Percentiles rank a stretch among this genome's conserved stretches.
Evolutionary conservation across 2,329 filamentous ascomycete genomes (phyloP).

Genomic region (Massarina eburnea): DNA sequence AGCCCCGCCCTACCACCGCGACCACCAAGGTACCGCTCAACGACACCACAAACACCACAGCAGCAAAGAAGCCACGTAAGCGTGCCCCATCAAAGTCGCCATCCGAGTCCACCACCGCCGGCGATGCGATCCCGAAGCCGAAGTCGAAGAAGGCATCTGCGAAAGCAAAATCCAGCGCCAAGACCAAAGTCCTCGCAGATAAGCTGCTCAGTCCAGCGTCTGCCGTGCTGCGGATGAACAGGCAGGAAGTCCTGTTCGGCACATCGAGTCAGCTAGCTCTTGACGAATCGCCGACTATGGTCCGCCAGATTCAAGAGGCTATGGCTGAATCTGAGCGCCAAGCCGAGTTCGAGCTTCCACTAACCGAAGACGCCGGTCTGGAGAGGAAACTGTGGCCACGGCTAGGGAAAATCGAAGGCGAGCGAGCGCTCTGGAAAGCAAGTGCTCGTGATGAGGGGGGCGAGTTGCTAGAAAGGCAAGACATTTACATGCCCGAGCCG

Average conservation of each 20-base stretch:
- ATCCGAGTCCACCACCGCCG: slow-evolving; percentile 17
- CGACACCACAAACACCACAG: slow-evolving; percentile 16
- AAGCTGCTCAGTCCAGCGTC: slow-evolving; percentile 42
- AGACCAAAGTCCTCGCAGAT: slow-evolving; percentile 30
- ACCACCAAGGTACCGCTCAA: slow-evolving; percentile 29
- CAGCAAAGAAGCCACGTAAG: slow-evolving; percentile 23
- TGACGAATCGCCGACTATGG: slow-evolving; percentile 40
- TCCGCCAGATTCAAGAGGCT: slow-evolving; percentile 40
- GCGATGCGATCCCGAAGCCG: background rate
- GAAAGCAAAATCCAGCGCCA: slow-evolving; percentile 26
- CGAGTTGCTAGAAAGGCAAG: slow-evolving; percentile 27
- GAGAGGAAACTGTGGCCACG: slow-evolving; percentile 15
- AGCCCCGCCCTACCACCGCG: slow-evolving; percentile 15
- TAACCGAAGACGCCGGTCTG: background rate
- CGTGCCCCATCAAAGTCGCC: slow-evolving; percentile 21
- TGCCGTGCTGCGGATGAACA: slow-evolving; percentile 25
- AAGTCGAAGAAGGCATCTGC: slow-evolving; percentile 21
- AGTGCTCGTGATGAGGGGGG: slow-evolving; percentile 37
- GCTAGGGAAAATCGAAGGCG: slow-evolving; percentile 21
- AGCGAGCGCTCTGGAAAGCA: slow-evolving; percentile 34
- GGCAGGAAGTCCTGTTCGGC: slow-evolving; percentile 43
- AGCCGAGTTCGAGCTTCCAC: background rate
- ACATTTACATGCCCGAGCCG: slow-evolving; percentile 32
- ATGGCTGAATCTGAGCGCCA: slow-evolving; percentile 38
- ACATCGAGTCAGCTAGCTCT: slow-evolving; percentile 45